These are phyloP conservation scores for Schizosaccharomyces osmophilus DNA, from an alignment of 805 yeast species.

Conservation along the genomic window DNA sequence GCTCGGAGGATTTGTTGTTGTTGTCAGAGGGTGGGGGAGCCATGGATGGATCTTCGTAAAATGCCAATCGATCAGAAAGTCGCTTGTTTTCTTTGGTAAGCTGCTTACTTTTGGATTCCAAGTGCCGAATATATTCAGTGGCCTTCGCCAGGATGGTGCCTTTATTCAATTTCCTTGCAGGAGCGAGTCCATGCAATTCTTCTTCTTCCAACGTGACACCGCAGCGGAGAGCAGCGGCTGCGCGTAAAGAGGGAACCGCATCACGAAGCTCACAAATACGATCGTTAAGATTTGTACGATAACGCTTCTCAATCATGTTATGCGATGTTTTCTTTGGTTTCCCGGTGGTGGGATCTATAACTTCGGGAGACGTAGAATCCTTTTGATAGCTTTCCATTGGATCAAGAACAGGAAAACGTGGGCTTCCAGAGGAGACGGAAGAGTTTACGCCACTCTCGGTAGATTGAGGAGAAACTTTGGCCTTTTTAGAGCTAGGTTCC, in stretches of 20 bases:
- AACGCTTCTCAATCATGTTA: conserved; percentile 60
- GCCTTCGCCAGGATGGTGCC: conserved; percentile 58
- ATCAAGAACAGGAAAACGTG: too few relatives aligned
- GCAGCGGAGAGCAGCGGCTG: conserved; percentile 26
- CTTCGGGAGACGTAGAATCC: neutral
- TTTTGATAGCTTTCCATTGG: too few relatives aligned
- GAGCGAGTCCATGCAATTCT: conserved; percentile 50
- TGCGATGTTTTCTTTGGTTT: conserved; percentile 30
- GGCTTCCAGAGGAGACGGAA: too few relatives aligned
- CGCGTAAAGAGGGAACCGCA: conserved; percentile 54
- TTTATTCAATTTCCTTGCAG: conserved; percentile 52
- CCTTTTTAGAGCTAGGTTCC: too few relatives aligned
- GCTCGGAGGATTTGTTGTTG: neutral
- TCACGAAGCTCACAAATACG: conserved; percentile 45
- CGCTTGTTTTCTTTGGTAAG: conserved; percentile 19
- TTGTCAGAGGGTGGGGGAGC: neutral
- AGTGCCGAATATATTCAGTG: conserved; percentile 52
- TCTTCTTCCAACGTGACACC: conserved; percentile 12
- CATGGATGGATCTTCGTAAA: conserved; percentile 13
- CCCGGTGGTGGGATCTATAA: neutral
- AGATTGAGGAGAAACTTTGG: too few relatives aligned
- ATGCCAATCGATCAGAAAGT: conserved; percentile 17
- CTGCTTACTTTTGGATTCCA: conserved; percentile 33
- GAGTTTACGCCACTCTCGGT: too few relatives aligned
- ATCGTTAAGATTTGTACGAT: conserved; percentile 50